Conservation (phyloP, 345 rosid species). For the Eucalyptus brandiana region DNA sequence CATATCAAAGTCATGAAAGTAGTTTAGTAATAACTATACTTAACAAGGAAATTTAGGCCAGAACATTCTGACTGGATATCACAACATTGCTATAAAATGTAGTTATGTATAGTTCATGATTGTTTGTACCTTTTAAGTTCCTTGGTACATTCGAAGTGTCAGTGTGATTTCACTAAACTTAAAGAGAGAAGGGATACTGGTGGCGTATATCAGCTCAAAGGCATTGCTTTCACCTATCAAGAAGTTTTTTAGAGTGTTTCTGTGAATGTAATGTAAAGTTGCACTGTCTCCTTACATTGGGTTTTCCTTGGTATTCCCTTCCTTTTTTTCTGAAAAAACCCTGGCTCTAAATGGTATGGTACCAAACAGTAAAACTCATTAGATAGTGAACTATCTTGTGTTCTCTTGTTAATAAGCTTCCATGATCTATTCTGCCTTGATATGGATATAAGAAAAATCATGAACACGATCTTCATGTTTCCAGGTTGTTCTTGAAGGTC, state of each 20-base stretch:
- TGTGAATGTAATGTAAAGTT: not conserved
- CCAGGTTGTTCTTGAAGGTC: constrained; percentile 94
- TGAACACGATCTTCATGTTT: not conserved
- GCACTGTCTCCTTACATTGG: not conserved
- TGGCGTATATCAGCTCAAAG: not conserved
- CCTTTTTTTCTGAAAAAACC: not conserved
- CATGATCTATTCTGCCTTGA: not conserved
- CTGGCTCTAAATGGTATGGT: not conserved
- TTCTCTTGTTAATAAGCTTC: not conserved
- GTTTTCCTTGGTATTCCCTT: not conserved
- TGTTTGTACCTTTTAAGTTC: not conserved
- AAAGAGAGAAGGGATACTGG: not conserved
- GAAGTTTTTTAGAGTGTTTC: not conserved
- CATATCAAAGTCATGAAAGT: not conserved
- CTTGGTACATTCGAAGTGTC: not conserved
- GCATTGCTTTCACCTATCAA: not conserved
- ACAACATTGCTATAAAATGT: not conserved
- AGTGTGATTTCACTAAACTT: not conserved
- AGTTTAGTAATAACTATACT: not conserved
- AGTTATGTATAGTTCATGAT: not conserved
- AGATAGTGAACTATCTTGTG: not conserved
- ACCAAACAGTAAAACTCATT: not conserved
- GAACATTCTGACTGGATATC: not conserved
- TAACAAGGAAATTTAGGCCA: not conserved
- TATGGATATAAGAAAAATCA: not conserved